phyloP scores from a whole-genome alignment of 306 rosid species.

The barrel medic (Medicago truncatula) region DNA sequence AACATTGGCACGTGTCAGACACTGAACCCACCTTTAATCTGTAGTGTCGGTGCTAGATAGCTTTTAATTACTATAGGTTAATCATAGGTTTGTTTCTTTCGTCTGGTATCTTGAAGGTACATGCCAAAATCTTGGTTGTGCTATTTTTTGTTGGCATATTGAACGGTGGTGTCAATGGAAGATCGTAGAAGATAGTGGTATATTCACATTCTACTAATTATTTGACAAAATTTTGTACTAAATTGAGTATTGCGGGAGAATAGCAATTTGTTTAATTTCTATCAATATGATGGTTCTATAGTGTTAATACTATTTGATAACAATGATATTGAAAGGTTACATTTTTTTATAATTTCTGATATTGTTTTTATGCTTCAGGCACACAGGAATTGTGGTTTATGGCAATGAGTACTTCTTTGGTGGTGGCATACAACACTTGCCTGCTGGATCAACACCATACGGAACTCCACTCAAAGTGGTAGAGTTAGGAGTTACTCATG shows the following conservation, averaged over 20 bases:
- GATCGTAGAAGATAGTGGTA: not conserved
- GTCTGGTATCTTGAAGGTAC: not conserved
- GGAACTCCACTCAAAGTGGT: slow-evolving; percentile 80
- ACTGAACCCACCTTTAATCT: too few species aligned
- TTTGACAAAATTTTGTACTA: not conserved
- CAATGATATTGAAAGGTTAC: not conserved
- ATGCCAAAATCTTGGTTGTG: not conserved
- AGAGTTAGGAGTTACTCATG: slow-evolving; percentile 84
- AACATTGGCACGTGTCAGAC: too few species aligned
- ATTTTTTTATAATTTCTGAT: not conserved
- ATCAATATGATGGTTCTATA: not conserved
- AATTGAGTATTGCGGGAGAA: not conserved
- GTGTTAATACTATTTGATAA: not conserved
- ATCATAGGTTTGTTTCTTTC: too few species aligned
- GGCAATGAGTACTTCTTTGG: slow-evolving; percentile 93
- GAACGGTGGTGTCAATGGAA: not conserved
- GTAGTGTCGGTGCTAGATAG: too few species aligned
- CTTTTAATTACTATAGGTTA: not conserved
- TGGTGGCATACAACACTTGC: slow-evolving; percentile 82
- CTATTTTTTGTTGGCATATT: not conserved
- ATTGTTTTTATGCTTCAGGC: slow-evolving; percentile 57
- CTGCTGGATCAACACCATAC: slow-evolving; percentile 80
- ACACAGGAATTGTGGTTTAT: slow-evolving; percentile 90
- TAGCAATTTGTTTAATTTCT: not conserved
- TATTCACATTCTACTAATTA: too few species aligned